Percentiles rank a stretch among this genome's conserved stretches.
Conservation (phyloP, 805 yeast genomes). For the Metschnikowia kunwiensis region DNA sequence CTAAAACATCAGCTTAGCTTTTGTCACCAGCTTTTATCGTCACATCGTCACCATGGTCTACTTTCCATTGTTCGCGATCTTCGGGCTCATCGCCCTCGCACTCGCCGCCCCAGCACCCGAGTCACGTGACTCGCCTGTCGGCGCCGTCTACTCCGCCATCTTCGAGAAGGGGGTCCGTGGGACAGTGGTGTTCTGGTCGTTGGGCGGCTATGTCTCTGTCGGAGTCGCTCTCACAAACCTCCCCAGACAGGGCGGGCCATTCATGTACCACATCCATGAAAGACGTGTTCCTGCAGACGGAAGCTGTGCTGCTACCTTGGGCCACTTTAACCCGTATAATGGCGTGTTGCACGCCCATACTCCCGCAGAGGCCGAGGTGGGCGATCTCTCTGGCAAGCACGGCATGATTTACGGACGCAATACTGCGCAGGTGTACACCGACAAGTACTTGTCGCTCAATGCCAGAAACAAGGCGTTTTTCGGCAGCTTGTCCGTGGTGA, state of each 20-base stretch:
- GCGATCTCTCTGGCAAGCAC: conserved; percentile 76
- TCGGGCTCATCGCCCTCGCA: neutral
- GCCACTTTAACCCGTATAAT: conserved; percentile 59
- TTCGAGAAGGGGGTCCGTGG: neutral
- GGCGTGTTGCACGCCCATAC: conserved; percentile 51
- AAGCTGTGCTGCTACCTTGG: conserved; percentile 50
- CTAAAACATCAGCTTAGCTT: too few relatives aligned
- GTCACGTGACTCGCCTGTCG: conserved; percentile 2
- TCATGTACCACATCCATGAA: conserved; percentile 65
- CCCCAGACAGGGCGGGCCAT: conserved; percentile 64
- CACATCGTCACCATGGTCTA: neutral
- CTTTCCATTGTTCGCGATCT: neutral
- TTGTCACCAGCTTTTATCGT: neutral
- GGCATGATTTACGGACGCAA: conserved; percentile 69
- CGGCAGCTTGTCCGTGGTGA: conserved; percentile 1
- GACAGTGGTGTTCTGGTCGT: conserved; percentile 14
- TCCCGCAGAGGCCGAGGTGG: conserved; percentile 55
- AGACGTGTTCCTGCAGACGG: conserved; percentile 47
- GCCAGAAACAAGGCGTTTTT: conserved; percentile 20
- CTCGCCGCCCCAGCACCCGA: conserved; percentile 5
- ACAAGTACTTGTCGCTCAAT: conserved; percentile 62
- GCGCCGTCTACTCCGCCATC: conserved; percentile 1
- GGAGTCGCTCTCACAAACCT: conserved; percentile 66
- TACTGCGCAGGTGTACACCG: conserved; percentile 56
- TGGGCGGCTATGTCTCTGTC: conserved; percentile 55